phyloP scores from a whole-genome alignment of 2,329 filamentous ascomycete genomes.

The Fusarium heterosporum region DNA sequence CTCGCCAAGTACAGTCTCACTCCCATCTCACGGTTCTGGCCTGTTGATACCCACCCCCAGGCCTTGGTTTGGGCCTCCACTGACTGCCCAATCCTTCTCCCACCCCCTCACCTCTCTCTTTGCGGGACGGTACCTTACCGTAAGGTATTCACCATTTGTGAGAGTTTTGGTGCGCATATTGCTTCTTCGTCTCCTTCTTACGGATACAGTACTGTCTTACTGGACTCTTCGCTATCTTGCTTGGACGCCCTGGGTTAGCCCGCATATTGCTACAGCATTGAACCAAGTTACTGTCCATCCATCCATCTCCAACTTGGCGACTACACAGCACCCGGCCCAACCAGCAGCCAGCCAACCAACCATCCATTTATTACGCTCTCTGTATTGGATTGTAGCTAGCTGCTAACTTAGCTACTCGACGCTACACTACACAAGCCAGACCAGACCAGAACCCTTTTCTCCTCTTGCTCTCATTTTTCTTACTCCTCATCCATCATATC shows the following conservation, averaged over 20 bases:
- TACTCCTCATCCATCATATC: constrained; percentile 20
- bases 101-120: constrained; percentile 33
- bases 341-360: constrained; percentile 36
- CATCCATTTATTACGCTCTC: constrained; percentile 16
- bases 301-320: constrained; percentile 44
- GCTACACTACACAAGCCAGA: constrained; percentile 23
- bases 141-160: constrained; percentile 9
- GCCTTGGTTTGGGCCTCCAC: constrained; percentile 47
- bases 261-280: constrained; percentile 3
- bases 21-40: constrained; percentile 1
- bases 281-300: constrained; percentile 13
- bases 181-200: constrained; percentile 5
- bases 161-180: constrained; percentile 17
- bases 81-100: constrained; percentile 46
- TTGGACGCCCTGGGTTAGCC: constrained; percentile 25
- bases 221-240: background rate
- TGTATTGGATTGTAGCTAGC: constrained; percentile 33
- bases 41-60: constrained; percentile 34
- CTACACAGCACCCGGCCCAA: constrained; percentile 42
- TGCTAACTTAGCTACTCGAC: constrained; percentile 23
- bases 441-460: constrained; percentile 12
- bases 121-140: constrained; percentile 5
- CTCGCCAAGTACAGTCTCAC: background rate
- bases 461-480: constrained; percentile 38
- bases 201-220: background rate